A percentile compares a stretch with the other conserved stretches of the same genome.
Evolutionary conservation across 371 early-diverging fungal species (phyloP).

Genomic region (Dinochytrium kinnereticum): DNA sequence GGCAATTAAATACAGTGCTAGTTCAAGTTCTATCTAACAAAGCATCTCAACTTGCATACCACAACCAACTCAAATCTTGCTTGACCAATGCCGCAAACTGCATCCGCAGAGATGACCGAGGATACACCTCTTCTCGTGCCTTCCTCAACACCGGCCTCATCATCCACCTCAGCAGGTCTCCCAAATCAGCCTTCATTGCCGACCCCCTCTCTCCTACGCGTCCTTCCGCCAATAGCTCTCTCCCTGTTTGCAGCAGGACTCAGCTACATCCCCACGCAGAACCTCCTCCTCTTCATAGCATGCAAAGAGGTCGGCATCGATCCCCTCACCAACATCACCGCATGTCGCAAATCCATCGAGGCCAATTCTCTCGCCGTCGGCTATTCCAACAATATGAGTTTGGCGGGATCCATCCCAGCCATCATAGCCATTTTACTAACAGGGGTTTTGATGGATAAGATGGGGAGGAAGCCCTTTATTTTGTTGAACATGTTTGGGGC

Average conservation of each 20-base stretch:
- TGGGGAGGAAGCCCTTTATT: slow-evolving; percentile 4
- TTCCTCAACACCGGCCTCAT: too few relatives aligned
- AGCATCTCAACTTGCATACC: too few relatives aligned
- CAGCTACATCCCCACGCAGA: background rate
- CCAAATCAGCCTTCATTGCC: too few relatives aligned
- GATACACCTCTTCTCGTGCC: too few relatives aligned
- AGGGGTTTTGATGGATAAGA: background rate
- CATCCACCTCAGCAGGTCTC: too few relatives aligned
- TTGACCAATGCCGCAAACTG: too few relatives aligned
- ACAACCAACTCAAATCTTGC: too few relatives aligned
- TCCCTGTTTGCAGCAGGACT: background rate
- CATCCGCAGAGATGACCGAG: too few relatives aligned
- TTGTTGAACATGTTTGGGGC: background rate
- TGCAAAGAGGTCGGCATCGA: background rate
- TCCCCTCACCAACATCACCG: background rate
- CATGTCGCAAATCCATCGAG: background rate
- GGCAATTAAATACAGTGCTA: too few relatives aligned
- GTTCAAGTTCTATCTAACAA: too few relatives aligned
- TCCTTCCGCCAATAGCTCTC: background rate
- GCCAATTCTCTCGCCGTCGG: background rate
- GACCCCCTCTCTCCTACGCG: too few relatives aligned
- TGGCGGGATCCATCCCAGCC: background rate
- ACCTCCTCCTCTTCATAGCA: background rate
- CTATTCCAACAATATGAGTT: background rate
- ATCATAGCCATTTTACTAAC: background rate